A percentile compares a stretch with the other conserved stretches of the same genome.
These are phyloP conservation scores for Acephala macrosclerotiorum DNA, from an alignment of 2,329 filamentous ascomycete genomes.

Conservation along the genomic window DNA sequence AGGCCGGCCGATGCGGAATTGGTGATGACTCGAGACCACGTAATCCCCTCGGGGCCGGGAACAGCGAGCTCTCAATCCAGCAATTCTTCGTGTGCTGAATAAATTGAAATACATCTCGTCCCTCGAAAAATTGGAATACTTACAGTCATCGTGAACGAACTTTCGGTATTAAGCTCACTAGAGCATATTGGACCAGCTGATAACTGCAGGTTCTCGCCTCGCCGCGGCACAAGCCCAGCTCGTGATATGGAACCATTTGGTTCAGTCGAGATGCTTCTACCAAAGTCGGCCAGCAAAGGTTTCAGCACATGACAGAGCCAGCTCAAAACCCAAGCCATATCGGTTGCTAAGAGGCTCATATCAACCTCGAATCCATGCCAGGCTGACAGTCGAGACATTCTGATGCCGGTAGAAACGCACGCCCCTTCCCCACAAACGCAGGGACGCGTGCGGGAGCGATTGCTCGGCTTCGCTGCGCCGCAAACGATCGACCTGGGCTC, in stretches of 20 bases:
- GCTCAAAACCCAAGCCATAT: neutral
- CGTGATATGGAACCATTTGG: neutral
- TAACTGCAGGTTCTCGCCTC: neutral
- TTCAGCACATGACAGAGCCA: neutral
- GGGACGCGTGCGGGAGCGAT: neutral
- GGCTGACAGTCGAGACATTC: constrained; percentile 6
- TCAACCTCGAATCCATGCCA: neutral
- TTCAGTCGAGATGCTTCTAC: neutral
- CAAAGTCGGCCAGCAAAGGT: neutral
- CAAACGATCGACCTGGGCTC: no score
- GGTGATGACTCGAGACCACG: neutral
- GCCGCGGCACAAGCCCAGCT: neutral
- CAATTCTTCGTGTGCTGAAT: constrained; percentile 1
- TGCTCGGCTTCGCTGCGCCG: no score
- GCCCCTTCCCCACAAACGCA: constrained; percentile 3
- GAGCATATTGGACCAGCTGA: no score
- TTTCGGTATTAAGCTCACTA: neutral
- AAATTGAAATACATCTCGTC: neutral
- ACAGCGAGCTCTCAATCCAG: neutral
- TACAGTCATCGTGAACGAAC: no score
- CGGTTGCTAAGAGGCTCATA: neutral
- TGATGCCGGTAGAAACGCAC: neutral
- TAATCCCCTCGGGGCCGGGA: neutral
- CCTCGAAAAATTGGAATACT: neutral
- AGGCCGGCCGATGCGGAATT: neutral